phyloP scores from a whole-genome alignment of 2,329 filamentous ascomycete genomes.

The Colletotrichum siamense region DNA sequence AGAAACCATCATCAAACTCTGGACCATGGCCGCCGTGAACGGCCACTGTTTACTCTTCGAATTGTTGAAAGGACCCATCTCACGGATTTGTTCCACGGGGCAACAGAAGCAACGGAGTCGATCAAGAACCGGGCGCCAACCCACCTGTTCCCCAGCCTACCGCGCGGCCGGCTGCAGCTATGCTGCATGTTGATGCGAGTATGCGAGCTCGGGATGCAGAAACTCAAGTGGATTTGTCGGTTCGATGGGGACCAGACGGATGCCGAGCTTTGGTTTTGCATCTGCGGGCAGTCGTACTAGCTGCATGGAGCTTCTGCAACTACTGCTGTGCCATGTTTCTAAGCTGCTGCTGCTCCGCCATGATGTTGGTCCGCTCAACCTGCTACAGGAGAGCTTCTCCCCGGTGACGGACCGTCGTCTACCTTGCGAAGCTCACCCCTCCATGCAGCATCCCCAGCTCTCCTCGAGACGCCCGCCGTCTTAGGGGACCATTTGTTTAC shows the following conservation, averaged over 20 bases:
- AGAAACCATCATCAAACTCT: not conserved
- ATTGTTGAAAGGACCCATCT: not conserved
- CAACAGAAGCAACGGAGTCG: conserved; percentile 14
- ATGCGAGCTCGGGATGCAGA: not conserved
- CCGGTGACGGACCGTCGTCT: not conserved
- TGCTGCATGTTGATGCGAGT: conserved; percentile 8
- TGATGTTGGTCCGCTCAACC: not conserved
- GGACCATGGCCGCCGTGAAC: not conserved
- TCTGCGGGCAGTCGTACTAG: conserved; percentile 4
- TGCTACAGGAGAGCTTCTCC: not conserved
- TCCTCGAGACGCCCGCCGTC: conserved; percentile 4
- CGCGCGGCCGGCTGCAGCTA: conserved; percentile 12
- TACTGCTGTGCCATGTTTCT: conserved; percentile 15
- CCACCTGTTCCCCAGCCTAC: conserved; percentile 17
- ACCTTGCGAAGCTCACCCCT: conserved; percentile 1
- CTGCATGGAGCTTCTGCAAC: conserved; percentile 9
- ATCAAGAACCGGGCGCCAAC: not conserved
- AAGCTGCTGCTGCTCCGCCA: conserved; percentile 5
- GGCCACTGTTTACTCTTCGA: conserved; percentile 4
- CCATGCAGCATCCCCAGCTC: conserved; percentile 17
- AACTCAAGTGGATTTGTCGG: not conserved
- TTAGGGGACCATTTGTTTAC: conserved; percentile 21
- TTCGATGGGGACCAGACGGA: not conserved
- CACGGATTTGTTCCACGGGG: conserved; percentile 12
- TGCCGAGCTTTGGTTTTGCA: conserved; percentile 11